These are phyloP conservation scores for Umbellularia californica DNA, from an alignment of 164 flowering plant species.

Conservation along the genomic window DNA sequence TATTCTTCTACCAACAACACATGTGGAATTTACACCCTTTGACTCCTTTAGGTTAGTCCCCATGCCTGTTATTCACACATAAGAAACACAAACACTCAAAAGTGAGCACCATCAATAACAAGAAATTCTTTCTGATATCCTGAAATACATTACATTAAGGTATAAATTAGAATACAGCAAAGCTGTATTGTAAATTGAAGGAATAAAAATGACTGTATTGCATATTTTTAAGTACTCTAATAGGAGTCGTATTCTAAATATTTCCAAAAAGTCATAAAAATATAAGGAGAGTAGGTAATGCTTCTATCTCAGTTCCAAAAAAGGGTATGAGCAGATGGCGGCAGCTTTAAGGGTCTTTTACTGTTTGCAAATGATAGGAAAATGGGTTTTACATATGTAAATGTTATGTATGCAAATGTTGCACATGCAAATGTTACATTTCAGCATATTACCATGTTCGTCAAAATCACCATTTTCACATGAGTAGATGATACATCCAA, in stretches of 20 bases:
- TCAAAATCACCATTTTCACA: too few species aligned
- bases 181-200: background rate
- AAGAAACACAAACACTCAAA: background rate
- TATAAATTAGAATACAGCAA: background rate
- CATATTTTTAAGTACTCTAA: background rate
- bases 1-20: constrained; percentile 7
- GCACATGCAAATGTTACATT: too few species aligned
- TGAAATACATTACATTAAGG: background rate
- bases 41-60: constrained; percentile 40
- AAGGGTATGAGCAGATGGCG: background rate
- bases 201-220: background rate
- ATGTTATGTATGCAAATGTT: too few species aligned
- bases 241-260: background rate
- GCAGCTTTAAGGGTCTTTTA: too few species aligned
- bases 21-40: background rate
- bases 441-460: too few species aligned
- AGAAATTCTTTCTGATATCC: background rate
- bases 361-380: too few species aligned
- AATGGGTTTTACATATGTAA: too few species aligned
- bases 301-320: background rate
- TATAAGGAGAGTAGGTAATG: background rate
- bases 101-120: background rate
- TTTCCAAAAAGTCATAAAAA: background rate
- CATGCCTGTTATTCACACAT: constrained; percentile 47
- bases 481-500: too few species aligned